phyloP scores from a whole-genome alignment of 768 basidiomycete genomes.

The Tulasnella sp. region DNA sequence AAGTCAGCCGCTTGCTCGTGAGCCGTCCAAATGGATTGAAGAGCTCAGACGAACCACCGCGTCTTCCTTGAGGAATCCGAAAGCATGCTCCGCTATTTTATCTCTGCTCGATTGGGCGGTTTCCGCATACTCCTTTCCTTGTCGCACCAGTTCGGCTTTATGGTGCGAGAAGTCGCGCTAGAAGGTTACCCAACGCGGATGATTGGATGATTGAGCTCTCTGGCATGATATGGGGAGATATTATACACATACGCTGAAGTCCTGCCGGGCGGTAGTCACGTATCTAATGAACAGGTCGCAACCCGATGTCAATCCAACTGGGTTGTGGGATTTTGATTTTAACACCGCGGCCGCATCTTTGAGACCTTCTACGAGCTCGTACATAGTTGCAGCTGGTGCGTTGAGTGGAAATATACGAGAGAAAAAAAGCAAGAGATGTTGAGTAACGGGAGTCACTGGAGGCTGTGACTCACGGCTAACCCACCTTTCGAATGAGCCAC shows the following conservation, averaged over 20 bases:
- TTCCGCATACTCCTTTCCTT: constrained; percentile 65
- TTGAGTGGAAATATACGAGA: neutral
- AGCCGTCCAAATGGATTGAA: neutral
- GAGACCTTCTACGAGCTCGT: constrained; percentile 80
- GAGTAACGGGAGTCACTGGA: neutral
- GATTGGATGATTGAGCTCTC: neutral
- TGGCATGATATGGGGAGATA: neutral
- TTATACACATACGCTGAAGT: constrained; percentile 53
- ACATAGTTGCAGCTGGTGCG: constrained; percentile 74
- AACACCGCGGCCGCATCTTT: constrained; percentile 64
- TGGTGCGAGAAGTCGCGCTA: constrained; percentile 72
- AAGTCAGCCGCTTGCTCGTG: neutral
- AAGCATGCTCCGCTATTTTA: constrained; percentile 81
- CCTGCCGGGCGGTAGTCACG: constrained; percentile 75
- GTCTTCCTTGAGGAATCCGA: constrained; percentile 91
- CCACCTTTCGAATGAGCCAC: constrained; percentile 71
- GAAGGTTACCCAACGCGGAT: neutral
- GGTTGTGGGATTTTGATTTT: constrained; percentile 56
- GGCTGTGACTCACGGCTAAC: constrained; percentile 23
- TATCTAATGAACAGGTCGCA: constrained; percentile 87
- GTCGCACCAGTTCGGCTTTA: constrained; percentile 72
- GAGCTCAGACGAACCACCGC: constrained; percentile 53
- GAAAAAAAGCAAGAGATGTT: constrained; percentile 13
- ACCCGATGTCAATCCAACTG: constrained; percentile 80
- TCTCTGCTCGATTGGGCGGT: constrained; percentile 3